Percentiles rank a stretch among this genome's conserved stretches.
These are phyloP conservation scores for Nadsonia commutata DNA, from an alignment of 1,139 yeast species.

Conservation along the genomic window DNA sequence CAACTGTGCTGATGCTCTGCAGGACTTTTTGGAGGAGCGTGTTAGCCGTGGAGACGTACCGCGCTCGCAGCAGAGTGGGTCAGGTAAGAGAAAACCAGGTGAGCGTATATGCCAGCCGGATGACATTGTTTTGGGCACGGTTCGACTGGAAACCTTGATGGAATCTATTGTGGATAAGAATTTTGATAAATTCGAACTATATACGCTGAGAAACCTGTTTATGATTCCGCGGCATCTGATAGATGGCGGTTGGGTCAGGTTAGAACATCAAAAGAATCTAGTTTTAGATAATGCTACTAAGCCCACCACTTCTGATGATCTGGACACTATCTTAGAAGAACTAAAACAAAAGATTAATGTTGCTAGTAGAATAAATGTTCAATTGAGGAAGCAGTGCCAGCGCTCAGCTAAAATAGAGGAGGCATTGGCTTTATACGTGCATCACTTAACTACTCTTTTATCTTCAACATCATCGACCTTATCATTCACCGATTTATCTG, in stretches of 20 bases:
- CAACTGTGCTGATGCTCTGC: slow-evolving; percentile 71
- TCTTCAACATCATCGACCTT: not conserved
- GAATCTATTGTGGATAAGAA: slow-evolving; percentile 71
- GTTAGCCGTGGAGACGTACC: slow-evolving; percentile 21
- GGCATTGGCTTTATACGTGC: not conserved
- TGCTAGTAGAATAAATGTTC: not conserved
- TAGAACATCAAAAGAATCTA: slow-evolving; percentile 44
- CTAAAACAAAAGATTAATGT: not conserved
- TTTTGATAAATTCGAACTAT: slow-evolving; percentile 78
- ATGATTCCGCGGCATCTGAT: slow-evolving; percentile 57
- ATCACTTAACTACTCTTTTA: not conserved
- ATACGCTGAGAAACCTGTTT: slow-evolving; percentile 63
- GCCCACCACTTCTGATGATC: not conserved
- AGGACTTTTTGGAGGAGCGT: slow-evolving; percentile 34
- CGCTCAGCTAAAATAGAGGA: not conserved
- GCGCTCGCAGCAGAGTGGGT: slow-evolving; percentile 11
- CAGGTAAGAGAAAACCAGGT: slow-evolving; percentile 5
- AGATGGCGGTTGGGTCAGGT: slow-evolving; percentile 48
- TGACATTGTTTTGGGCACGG: slow-evolving; percentile 66
- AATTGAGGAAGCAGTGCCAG: not conserved
- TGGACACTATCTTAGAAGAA: not conserved
- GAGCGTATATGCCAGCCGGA: slow-evolving; percentile 5
- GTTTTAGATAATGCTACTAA: not conserved
- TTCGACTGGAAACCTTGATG: slow-evolving; percentile 60
- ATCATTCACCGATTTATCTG: not conserved